Evolutionary conservation across 768 basidiomycete species (phyloP).

Genomic region (Hygrophoropsis aurantiaca): DNA sequence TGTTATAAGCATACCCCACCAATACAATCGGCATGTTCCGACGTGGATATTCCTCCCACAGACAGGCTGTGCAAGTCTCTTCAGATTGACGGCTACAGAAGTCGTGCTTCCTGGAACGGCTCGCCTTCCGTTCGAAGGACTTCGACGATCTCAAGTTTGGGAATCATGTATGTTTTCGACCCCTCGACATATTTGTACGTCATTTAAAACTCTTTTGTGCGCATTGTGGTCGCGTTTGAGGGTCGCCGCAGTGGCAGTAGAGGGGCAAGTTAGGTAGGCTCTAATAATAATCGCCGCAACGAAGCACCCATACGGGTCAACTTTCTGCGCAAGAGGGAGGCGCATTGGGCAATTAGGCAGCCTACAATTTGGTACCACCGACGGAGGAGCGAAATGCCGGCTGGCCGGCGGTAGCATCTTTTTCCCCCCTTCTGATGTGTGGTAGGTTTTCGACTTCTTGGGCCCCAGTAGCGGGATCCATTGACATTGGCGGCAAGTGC

Average conservation of each 20-base stretch:
- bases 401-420: background rate
- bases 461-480: constrained; percentile 19
- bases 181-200: constrained; percentile 10
- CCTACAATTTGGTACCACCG: constrained; percentile 6
- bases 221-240: constrained; percentile 5
- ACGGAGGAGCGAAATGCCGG: constrained; percentile 13
- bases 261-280: background rate
- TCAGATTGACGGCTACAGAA: constrained; percentile 7
- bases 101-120: no score
- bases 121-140: constrained; percentile 5
- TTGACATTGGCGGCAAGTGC: constrained; percentile 18
- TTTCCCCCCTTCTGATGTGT: background rate
- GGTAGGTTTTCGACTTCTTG: constrained; percentile 1
- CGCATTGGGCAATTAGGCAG: background rate
- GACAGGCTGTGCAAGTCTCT: constrained; percentile 23
- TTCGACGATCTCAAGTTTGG: constrained; percentile 14
- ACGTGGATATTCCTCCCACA: constrained; percentile 20
- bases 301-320: constrained; percentile 4
- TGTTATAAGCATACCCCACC: constrained; percentile 10
- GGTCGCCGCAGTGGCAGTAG: background rate
- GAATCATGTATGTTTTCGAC: constrained; percentile 43
- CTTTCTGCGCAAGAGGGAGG: constrained; percentile 3
- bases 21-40: constrained; percentile 31
- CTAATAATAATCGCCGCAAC: constrained; percentile 9
- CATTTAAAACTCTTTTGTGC: background rate